phyloP scores from a whole-genome alignment of 2,329 filamentous ascomycete species.

The Aspergillus uvarum region DNA sequence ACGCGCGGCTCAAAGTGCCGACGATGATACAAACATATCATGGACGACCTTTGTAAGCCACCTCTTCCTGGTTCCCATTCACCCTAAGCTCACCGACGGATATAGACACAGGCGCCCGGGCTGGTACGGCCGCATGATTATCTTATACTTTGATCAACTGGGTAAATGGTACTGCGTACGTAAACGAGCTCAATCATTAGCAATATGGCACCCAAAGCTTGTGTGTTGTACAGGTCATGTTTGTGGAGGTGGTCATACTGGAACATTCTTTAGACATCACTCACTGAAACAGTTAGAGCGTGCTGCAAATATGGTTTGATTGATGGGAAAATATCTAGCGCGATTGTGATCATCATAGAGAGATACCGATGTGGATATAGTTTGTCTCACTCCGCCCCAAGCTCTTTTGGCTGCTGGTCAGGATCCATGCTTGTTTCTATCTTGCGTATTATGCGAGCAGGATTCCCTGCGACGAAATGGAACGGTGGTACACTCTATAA shows the following conservation, averaged over 20 bases:
- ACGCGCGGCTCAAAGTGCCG: constrained; percentile 19
- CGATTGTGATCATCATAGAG: background rate
- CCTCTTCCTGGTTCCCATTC: background rate
- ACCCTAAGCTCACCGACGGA: background rate
- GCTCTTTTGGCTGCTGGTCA: constrained; percentile 6
- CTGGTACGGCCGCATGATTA: constrained; percentile 30
- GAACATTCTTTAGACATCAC: background rate
- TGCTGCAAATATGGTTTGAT: background rate
- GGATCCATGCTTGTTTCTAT: constrained; percentile 29
- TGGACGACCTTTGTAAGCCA: constrained; percentile 32
- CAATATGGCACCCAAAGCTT: background rate
- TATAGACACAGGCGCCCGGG: constrained; percentile 24
- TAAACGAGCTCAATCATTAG: background rate
- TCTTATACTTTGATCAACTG: constrained; percentile 26
- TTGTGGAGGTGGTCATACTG: background rate
- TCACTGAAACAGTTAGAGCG: background rate
- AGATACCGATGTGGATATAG: background rate
- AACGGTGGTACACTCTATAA: constrained; percentile 28
- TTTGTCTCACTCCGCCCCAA: background rate
- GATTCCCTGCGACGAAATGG: constrained; percentile 30
- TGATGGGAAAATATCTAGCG: background rate
- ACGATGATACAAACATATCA: constrained; percentile 26
- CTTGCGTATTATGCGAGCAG: constrained; percentile 23
- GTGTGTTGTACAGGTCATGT: background rate
- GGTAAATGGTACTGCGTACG: background rate